A percentile compares a stretch with the other conserved stretches of the same genome.
phyloP scores from a whole-genome alignment of 106 monocot species.

The Apostasia shenzhenica region DNA sequence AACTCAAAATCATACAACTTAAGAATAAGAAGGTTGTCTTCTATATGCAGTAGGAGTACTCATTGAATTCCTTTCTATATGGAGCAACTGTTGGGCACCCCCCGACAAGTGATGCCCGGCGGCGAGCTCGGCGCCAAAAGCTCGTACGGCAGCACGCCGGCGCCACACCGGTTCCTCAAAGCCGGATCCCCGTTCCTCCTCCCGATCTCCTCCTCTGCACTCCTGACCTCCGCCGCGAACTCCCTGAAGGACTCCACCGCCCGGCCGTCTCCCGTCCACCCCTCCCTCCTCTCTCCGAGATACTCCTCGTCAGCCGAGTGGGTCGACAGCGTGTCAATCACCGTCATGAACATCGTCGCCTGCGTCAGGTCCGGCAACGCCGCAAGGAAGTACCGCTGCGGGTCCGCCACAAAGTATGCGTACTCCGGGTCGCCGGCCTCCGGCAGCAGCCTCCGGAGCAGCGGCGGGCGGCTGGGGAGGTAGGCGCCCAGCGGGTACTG shows the following conservation, averaged over 20 bases:
- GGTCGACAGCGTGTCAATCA: slow-evolving; percentile 92
- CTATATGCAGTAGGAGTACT: too few species aligned
- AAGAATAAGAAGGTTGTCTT: too few species aligned
- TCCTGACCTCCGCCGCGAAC: slow-evolving; percentile 58
- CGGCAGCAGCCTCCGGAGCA: slow-evolving; percentile 83
- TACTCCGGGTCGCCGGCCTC: slow-evolving; percentile 62
- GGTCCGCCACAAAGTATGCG: slow-evolving; percentile 46
- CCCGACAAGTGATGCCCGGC: slow-evolving; percentile 77
- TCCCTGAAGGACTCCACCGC: slow-evolving; percentile 50
- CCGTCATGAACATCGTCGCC: slow-evolving; percentile 83
- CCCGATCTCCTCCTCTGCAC: slow-evolving; percentile 67
- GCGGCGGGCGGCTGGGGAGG: slow-evolving; percentile 92
- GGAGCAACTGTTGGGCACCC: slow-evolving; percentile 83
- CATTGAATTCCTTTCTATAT: slow-evolving; percentile 34
- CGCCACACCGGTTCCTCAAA: slow-evolving; percentile 77
- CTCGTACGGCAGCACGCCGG: slow-evolving; percentile 88
- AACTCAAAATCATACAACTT: too few species aligned
- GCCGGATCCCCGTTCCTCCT: slow-evolving; percentile 54
- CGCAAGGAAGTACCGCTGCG: slow-evolving; percentile 65
- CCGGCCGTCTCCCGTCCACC: slow-evolving; percentile 68
- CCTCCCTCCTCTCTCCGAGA: slow-evolving; percentile 69
- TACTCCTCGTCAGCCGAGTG: slow-evolving; percentile 95
- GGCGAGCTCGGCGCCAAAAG: slow-evolving; percentile 65
- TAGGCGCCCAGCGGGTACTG: slow-evolving; percentile 96
- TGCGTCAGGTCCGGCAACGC: slow-evolving; percentile 64